These are phyloP conservation scores for Fomitopsis serialis DNA, from an alignment of 768 basidiomycete genomes.

Conservation along the genomic window DNA sequence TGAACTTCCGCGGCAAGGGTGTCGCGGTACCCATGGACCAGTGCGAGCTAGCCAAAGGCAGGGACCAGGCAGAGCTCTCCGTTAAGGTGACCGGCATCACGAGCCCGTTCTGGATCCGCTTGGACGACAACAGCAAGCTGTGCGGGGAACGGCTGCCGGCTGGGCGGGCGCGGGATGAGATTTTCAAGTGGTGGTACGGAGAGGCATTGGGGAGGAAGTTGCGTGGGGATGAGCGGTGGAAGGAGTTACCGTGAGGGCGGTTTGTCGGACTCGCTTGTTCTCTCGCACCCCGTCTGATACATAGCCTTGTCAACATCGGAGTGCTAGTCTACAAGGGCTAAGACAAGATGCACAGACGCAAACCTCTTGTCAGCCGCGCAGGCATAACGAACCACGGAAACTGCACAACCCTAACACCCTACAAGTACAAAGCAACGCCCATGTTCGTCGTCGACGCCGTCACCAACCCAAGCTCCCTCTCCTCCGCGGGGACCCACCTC, in stretches of 20 bases:
- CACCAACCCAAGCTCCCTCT: conserved; percentile 4
- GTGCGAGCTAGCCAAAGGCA: conserved; percentile 9
- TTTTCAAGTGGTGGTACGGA: conserved; percentile 20
- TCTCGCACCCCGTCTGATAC: too few species aligned
- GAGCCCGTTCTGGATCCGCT: conserved; percentile 11
- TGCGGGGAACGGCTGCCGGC: conserved; percentile 12
- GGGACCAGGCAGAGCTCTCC: conserved; percentile 13
- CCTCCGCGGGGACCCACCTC: conserved; percentile 6
- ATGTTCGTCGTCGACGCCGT: conserved; percentile 9
- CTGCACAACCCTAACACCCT: neutral
- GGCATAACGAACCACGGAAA: too few species aligned
- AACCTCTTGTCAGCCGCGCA: too few species aligned
- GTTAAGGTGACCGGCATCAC: conserved; percentile 10
- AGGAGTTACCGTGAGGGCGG: neutral
- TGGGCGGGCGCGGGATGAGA: conserved; percentile 13
- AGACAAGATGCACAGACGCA: too few species aligned
- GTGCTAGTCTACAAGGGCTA: too few species aligned
- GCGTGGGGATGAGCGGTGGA: conserved; percentile 8
- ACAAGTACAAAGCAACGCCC: neutral
- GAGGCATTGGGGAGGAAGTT: conserved; percentile 12
- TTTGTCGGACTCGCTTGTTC: too few species aligned
- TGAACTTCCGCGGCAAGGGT: conserved; percentile 14
- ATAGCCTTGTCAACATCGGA: too few species aligned
- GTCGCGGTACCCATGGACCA: conserved; percentile 10
- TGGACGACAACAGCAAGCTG: conserved; percentile 11